phyloP scores from a whole-genome alignment of 208 protist species.

The Acanthamoeba culbertsoni region DNA sequence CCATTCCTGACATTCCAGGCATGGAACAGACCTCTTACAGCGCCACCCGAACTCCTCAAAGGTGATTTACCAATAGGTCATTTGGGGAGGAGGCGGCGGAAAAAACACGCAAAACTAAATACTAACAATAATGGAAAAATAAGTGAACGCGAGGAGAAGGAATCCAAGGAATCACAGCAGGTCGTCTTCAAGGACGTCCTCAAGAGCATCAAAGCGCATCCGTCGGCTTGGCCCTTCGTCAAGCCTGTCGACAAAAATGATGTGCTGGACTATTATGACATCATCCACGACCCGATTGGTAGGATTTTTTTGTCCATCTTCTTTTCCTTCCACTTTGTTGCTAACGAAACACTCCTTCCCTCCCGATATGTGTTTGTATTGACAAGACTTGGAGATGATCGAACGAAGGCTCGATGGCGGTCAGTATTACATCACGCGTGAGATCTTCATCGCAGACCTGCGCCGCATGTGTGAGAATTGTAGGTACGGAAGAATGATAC shows the following conservation, averaged over 20 bases:
- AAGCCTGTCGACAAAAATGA: slow-evolving; percentile 68
- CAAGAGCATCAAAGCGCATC: background rate
- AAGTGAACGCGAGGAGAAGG: background rate
- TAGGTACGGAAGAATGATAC: background rate
- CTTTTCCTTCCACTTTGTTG: background rate
- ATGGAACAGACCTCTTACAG: background rate
- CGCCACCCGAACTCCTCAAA: background rate
- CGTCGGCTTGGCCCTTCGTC: slow-evolving; percentile 77
- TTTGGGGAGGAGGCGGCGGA: no score
- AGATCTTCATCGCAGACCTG: slow-evolving; percentile 77
- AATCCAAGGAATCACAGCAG: background rate
- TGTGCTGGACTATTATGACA: slow-evolving; percentile 75
- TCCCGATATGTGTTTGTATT: no score
- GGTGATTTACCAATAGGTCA: no score
- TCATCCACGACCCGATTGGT: slow-evolving; percentile 79
- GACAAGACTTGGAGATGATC: slow-evolving; percentile 68
- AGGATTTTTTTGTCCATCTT: background rate
- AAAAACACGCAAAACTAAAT: no score
- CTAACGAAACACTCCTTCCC: no score
- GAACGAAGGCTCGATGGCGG: slow-evolving; percentile 11
- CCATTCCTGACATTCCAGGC: background rate
- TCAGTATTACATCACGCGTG: slow-evolving; percentile 72
- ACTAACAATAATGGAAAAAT: no score
- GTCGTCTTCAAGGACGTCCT: background rate
- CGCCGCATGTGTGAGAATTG: slow-evolving; percentile 68